Conservation (phyloP, 2,329 filamentous ascomycete genomes). For the Ophiostoma pallidulum region DNA sequence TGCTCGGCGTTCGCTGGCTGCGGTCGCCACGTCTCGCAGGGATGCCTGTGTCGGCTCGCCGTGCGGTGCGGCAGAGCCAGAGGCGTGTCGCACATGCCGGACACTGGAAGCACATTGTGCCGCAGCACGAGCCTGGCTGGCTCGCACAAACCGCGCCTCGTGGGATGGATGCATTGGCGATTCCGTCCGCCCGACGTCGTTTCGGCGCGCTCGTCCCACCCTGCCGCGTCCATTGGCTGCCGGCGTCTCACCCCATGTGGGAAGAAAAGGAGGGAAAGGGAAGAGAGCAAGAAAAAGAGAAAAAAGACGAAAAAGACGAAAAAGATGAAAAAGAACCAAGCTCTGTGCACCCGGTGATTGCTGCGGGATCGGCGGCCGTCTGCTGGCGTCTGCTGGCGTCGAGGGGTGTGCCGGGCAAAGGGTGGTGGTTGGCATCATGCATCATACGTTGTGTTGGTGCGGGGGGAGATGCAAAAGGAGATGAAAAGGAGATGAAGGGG, state of each 20-base stretch:
- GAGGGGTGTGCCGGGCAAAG: too few relatives aligned
- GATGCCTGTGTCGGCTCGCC: neutral
- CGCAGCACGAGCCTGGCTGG: slow-evolving; percentile 2
- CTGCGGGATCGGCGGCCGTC: slow-evolving; percentile 8
- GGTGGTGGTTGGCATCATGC: neutral
- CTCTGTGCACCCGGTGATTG: slow-evolving; percentile 4
- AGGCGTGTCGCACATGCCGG: neutral
- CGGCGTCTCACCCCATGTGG: neutral
- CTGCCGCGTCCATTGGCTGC: slow-evolving; percentile 4
- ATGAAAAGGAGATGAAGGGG: too few relatives aligned
- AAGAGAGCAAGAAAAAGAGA: neutral
- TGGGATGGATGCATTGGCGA: slow-evolving; percentile 1
- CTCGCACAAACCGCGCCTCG: neutral
- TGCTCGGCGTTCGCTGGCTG: neutral
- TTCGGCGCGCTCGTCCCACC: slow-evolving; percentile 6
- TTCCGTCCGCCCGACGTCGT: slow-evolving; percentile 18
- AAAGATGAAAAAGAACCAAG: neutral
- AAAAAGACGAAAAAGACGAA: too few relatives aligned
- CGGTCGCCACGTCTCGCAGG: neutral
- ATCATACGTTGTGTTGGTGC: slow-evolving; percentile 4
- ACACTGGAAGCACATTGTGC: neutral
- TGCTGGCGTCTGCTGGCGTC: neutral
- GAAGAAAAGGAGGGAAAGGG: too few relatives aligned
- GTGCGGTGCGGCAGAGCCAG: neutral
- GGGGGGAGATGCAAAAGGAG: neutral